Evolutionary conservation across 345 rosid genomes (phyloP), one percentile per base, ranked within the genome.

Genomic region (Mallotus nudiflorus): DNA sequence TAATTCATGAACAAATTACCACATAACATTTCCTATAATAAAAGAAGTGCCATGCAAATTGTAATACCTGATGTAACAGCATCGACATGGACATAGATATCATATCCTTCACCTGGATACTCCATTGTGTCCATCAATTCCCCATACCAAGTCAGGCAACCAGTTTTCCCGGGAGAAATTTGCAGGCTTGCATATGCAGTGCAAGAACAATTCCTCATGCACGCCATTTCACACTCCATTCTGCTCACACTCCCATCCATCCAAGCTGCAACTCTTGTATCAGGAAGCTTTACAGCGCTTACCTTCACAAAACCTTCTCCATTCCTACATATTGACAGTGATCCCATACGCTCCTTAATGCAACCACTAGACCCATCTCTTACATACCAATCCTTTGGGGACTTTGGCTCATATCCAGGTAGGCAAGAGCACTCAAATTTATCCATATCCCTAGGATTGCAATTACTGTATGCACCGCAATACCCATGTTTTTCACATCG

Each of bases 121-220:
- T 25, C 46, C 39, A 9, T 35, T 0, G 50, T 51, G 59, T 71
- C 71, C 15, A 71, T 51, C 13, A 76, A 60, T 0, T 65, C 70
- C 15, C 70, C 68, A 29, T 62, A 48, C 75, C 68, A 71, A 24
- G 44, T 12, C 33, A 42, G 18, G 16, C 66, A 62, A 1, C 28
- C 50, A 12, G 1, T 42, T 16, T 19, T 59, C 12, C 2, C 45
- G 18, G 2, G n/a, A 31, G 8, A 3, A 42, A 19, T 31, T 1
- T 39, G 1, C n/a, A 37, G n/a, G 24, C 18, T 53, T 40, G 76
- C 48, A 19, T 54, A 73, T 5, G 51, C 76, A 40, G 31, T 1
- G 57, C 70, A 65, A 0, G 76, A 73, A 57, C 65, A 56, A 24
- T 73, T 37, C 49, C 18, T 44, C 59, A 66, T 6, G 63, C 78